phyloP scores from a whole-genome alignment of 371 early-diverging fungal genomes.

The Apophysomyces elegans region DNA sequence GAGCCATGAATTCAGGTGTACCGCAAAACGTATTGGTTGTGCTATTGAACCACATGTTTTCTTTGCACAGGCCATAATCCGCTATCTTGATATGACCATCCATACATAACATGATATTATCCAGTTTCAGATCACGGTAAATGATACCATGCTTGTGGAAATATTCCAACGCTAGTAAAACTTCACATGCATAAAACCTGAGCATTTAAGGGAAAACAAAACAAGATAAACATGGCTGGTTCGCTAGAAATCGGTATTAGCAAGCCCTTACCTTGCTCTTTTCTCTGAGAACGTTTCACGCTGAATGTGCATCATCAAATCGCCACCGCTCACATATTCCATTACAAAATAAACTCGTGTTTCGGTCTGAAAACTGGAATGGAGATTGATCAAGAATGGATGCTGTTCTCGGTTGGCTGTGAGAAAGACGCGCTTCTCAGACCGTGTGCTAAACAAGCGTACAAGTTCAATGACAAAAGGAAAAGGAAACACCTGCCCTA shows the following conservation, averaged over 20 bases:
- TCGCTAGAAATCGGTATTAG: too few species aligned
- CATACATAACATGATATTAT: constrained; percentile 56
- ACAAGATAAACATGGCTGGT: too few species aligned
- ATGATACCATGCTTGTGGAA: constrained; percentile 55
- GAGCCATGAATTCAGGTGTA: constrained; percentile 84
- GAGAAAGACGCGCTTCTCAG: constrained; percentile 94
- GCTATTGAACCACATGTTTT: constrained; percentile 57
- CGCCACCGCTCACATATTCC: constrained; percentile 99
- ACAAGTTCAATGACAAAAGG: background rate
- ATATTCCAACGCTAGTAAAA: constrained; percentile 87
- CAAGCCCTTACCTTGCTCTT: constrained; percentile 69
- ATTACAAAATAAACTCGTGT: constrained; percentile 97
- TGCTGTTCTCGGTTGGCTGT: constrained; percentile 88
- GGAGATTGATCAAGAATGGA: constrained; percentile 96
- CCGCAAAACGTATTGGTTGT: constrained; percentile 91
- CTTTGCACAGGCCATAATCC: constrained; percentile 90
- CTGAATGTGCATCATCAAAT: constrained; percentile 98
- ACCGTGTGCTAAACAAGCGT: constrained; percentile 62
- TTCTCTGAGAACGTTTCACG: constrained; percentile 85
- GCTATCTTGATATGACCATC: constrained; percentile 99
- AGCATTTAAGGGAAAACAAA: background rate
- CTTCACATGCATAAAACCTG: constrained; percentile 96
- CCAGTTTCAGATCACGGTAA: constrained; percentile 55
- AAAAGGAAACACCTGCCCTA: background rate
- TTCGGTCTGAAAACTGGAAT: constrained; percentile 95